Conservation (phyloP, 2,329 filamentous ascomycete species). For the Arthrobotrys conoides region DNA sequence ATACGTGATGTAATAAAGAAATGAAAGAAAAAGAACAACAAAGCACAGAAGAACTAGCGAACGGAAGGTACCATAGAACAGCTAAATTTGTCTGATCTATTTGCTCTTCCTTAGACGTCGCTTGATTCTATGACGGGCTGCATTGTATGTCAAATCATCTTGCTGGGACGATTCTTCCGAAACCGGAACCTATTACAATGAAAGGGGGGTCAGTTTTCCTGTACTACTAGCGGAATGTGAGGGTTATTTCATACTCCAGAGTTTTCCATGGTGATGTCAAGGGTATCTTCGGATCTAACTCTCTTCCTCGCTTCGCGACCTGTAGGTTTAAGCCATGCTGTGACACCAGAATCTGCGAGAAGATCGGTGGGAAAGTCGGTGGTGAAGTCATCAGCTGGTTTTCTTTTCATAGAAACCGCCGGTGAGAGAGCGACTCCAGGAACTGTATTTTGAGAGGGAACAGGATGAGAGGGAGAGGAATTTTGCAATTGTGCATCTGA, state of each 20-base stretch:
- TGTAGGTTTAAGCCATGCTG: neutral
- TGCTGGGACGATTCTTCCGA: neutral
- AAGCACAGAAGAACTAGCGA: no score
- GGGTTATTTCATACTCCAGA: neutral
- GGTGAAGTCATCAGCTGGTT: neutral
- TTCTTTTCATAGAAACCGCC: neutral
- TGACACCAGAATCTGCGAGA: neutral
- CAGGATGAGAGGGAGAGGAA: neutral
- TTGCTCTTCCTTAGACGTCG: neutral
- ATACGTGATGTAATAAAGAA: neutral
- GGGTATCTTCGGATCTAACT: neutral
- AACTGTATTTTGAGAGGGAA: neutral
- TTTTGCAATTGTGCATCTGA: neutral
- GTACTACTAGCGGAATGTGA: neutral
- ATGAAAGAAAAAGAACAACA: no score
- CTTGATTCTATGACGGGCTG: conserved; percentile 1
- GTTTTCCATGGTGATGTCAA: neutral
- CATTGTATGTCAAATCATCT: conserved; percentile 21
- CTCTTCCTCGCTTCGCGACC: neutral
- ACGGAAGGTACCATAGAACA: neutral
- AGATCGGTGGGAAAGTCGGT: neutral
- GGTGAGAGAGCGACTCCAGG: neutral
- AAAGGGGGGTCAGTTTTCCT: neutral
- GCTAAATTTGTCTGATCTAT: neutral
- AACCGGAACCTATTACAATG: neutral